These are phyloP conservation scores for Microbotryum silenes-acaulis DNA, from an alignment of 1,284 basidiomycete species.

Conservation along the genomic window DNA sequence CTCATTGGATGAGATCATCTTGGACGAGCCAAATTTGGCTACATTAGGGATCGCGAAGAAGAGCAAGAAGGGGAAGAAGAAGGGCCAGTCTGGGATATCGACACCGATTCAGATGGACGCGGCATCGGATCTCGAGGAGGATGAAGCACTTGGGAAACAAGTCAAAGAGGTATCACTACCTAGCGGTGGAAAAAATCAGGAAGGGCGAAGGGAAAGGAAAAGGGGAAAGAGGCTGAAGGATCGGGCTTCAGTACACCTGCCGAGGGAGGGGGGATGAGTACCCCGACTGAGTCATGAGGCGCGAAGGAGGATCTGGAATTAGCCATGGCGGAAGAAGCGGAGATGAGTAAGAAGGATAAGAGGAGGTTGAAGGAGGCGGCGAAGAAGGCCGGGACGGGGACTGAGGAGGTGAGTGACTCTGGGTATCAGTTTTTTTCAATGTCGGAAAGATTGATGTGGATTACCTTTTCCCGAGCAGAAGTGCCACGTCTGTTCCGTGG, in stretches of 20 bases:
- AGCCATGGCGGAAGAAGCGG: slow-evolving; percentile 33
- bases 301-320: background rate
- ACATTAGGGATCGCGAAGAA: slow-evolving; percentile 31
- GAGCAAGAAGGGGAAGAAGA: slow-evolving; percentile 12
- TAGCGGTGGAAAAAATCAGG: too few species aligned
- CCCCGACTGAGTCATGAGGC: too few species aligned
- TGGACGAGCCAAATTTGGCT: slow-evolving; percentile 30
- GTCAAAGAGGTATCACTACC: too few species aligned
- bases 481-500: slow-evolving; percentile 64
- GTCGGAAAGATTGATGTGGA: background rate
- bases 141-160: too few species aligned
- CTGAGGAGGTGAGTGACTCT: slow-evolving; percentile 1
- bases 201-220: too few species aligned
- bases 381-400: slow-evolving; percentile 53
- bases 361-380: slow-evolving; percentile 66
- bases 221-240: too few species aligned
- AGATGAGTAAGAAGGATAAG: slow-evolving; percentile 70
- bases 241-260: too few species aligned
- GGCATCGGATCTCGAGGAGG: too few species aligned
- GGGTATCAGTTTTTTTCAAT: too few species aligned
- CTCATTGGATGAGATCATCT: slow-evolving; percentile 15
- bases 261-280: too few species aligned
- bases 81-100: background rate
- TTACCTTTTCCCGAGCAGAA: slow-evolving; percentile 36
- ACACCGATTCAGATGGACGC: background rate